These are phyloP conservation scores for Lactarius indigo DNA, from an alignment of 768 basidiomycete species.

Conservation along the genomic window DNA sequence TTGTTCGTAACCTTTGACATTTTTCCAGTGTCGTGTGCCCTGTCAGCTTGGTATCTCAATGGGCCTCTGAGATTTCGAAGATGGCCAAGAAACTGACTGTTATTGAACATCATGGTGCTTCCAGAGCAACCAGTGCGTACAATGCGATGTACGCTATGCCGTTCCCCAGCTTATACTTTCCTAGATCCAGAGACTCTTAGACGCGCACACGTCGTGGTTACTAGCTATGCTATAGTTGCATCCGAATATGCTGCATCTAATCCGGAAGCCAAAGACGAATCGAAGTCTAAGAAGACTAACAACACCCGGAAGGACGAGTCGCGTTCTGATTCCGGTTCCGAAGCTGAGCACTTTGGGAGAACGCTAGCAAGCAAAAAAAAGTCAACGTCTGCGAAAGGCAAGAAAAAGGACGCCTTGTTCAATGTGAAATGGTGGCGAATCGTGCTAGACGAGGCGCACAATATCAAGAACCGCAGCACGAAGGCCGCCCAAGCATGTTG, in stretches of 20 bases:
- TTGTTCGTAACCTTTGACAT: neutral
- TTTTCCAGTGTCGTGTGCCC: conserved; percentile 76
- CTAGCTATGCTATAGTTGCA: conserved; percentile 81
- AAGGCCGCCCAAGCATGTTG: conserved; percentile 78
- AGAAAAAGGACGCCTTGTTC: conserved; percentile 64
- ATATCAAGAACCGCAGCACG: conserved; percentile 84
- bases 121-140: conserved; percentile 60
- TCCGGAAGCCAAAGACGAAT: conserved; percentile 52
- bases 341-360: conserved; percentile 45
- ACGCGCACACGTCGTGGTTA: conserved; percentile 71
- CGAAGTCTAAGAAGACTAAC: conserved; percentile 40
- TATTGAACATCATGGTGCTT: conserved; percentile 78
- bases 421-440: conserved; percentile 79
- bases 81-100: conserved; percentile 66
- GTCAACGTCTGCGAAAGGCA: conserved; percentile 38
- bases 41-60: conserved; percentile 83
- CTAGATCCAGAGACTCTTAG: conserved; percentile 54
- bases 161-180: neutral
- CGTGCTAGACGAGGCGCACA: conserved; percentile 94
- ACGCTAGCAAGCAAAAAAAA: conserved; percentile 45
- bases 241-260: conserved; percentile 65
- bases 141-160: neutral
- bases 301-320: conserved; percentile 34
- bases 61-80: conserved; percentile 80
- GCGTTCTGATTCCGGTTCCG: conserved; percentile 32